Percentiles rank a stretch among this genome's conserved stretches.
Conservation (phyloP, 768 basidiomycete species). For the Termitomyces sp. region DNA sequence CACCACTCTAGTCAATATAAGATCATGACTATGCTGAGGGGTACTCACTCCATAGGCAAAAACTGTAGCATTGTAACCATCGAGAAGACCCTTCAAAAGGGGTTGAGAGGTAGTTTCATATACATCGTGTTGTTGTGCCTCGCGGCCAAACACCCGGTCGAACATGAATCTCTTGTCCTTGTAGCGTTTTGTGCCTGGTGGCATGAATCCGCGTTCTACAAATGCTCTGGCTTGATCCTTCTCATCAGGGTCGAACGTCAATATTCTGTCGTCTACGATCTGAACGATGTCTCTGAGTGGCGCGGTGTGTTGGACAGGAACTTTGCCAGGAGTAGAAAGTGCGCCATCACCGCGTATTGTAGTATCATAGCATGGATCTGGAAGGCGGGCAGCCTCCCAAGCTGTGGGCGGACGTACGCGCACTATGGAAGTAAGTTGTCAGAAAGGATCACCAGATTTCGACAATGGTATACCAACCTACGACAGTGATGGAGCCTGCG, state of each 20-base stretch:
- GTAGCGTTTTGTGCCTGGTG: constrained; percentile 88
- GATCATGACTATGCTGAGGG: constrained; percentile 13
- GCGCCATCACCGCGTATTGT: constrained; percentile 83
- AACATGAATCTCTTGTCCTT: constrained; percentile 98
- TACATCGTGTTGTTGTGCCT: constrained; percentile 81
- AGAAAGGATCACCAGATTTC: constrained; percentile 11
- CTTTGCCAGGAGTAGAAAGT: constrained; percentile 64
- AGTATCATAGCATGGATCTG: constrained; percentile 68
- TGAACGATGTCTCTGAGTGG: constrained; percentile 77
- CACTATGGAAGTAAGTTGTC: constrained; percentile 45
- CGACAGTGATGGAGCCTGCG: constrained; percentile 86
- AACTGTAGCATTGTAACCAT: constrained; percentile 96
- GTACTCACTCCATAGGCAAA: constrained; percentile 91
- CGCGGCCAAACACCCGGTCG: constrained; percentile 85
- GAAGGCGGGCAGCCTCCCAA: constrained; percentile 83
- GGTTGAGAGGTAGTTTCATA: constrained; percentile 86
- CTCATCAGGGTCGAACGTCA: constrained; percentile 96
- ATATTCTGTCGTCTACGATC: constrained; percentile 89
- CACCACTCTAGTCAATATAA: constrained; percentile 7
- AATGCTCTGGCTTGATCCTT: constrained; percentile 78
- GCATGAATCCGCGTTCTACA: constrained; percentile 80
- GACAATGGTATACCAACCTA: constrained; percentile 46
- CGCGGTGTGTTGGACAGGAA: constrained; percentile 41
- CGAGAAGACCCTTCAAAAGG: constrained; percentile 77
- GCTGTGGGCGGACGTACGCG: constrained; percentile 86